phyloP scores from a whole-genome alignment of 2,329 filamentous ascomycete genomes.

The Sclerotinia minor region DNA sequence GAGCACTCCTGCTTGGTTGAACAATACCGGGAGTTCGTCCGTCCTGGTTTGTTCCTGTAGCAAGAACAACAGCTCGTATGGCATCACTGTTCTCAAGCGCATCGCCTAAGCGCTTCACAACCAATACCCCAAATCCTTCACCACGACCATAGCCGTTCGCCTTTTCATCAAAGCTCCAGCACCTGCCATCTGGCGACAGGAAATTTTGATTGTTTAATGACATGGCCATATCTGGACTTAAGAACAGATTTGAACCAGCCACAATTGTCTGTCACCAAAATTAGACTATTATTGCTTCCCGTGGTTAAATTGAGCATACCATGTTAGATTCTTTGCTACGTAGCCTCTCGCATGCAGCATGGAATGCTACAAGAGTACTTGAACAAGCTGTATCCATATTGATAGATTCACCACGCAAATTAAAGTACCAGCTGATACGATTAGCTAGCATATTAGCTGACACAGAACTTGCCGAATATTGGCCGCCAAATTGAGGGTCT shows the following conservation, averaged over 20 bases:
- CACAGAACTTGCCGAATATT: constrained; percentile 35
- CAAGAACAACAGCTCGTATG: constrained; percentile 10
- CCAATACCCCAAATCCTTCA: constrained; percentile 58
- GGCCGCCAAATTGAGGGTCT: constrained; percentile 3
- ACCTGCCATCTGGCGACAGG: constrained; percentile 33
- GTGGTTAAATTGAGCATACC: constrained; percentile 39
- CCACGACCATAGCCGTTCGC: constrained; percentile 64
- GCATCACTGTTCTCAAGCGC: constrained; percentile 46
- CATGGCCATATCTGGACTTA: constrained; percentile 47
- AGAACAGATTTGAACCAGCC: constrained; percentile 9
- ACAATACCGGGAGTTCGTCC: constrained; percentile 53
- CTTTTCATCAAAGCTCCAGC: constrained; percentile 55
- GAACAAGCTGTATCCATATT: constrained; percentile 51
- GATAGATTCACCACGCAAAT: constrained; percentile 45
- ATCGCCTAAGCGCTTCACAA: constrained; percentile 59
- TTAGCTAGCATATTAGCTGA: constrained; percentile 50
- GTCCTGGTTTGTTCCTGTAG: constrained; percentile 51
- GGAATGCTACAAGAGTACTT: constrained; percentile 43
- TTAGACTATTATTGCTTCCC: not conserved
- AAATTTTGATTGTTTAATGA: constrained; percentile 44
- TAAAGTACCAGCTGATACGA: constrained; percentile 53
- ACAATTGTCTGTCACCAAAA: not conserved
- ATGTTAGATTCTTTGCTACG: constrained; percentile 47
- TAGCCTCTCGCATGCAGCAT: constrained; percentile 42
- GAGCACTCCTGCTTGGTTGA: constrained; percentile 50